Conservation (phyloP, 495 filamentous ascomycete species). For the Aspergillus hancockii region DNA sequence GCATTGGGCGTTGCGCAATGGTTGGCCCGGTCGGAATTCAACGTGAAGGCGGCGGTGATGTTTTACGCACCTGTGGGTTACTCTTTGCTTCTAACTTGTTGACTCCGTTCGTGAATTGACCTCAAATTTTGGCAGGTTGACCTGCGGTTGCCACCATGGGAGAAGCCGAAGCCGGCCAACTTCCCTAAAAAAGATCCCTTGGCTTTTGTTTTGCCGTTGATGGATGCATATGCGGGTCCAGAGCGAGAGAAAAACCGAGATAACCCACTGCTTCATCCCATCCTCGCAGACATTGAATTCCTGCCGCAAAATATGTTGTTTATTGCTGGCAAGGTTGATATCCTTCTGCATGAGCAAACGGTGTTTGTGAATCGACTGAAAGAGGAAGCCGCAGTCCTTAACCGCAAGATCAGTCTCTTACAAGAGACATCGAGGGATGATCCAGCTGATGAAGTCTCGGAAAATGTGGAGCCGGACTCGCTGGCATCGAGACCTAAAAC, state of each 20-base stretch:
- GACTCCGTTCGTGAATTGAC: not conserved
- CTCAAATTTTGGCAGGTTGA: slow-evolving; percentile 5
- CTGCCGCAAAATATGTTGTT: slow-evolving; percentile 12
- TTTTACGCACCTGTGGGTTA: slow-evolving; percentile 5
- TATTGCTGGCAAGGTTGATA: not conserved
- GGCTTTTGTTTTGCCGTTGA: slow-evolving; percentile 6
- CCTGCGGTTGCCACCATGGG: slow-evolving; percentile 10
- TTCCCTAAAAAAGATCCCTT: slow-evolving; percentile 10
- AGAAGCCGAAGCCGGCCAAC: slow-evolving; percentile 7
- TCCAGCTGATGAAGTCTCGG: not conserved
- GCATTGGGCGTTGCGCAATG: slow-evolving; percentile 13
- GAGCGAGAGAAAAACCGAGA: not conserved
- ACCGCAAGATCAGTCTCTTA: not conserved
- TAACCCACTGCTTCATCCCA: slow-evolving; percentile 7
- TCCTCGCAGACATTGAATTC: not conserved
- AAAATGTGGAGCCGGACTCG: not conserved
- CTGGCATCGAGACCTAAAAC: not conserved
- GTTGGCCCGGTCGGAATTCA: slow-evolving; percentile 1
- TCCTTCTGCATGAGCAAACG: slow-evolving; percentile 6
- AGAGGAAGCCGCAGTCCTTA: slow-evolving; percentile 3
- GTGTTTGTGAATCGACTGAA: slow-evolving; percentile 1
- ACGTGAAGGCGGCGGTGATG: slow-evolving; percentile 1
- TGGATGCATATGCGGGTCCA: slow-evolving; percentile 13
- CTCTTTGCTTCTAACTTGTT: not conserved
- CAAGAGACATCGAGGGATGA: not conserved